Conservation (phyloP, 2,329 filamentous ascomycete genomes). For the Massarina eburnea region DNA sequence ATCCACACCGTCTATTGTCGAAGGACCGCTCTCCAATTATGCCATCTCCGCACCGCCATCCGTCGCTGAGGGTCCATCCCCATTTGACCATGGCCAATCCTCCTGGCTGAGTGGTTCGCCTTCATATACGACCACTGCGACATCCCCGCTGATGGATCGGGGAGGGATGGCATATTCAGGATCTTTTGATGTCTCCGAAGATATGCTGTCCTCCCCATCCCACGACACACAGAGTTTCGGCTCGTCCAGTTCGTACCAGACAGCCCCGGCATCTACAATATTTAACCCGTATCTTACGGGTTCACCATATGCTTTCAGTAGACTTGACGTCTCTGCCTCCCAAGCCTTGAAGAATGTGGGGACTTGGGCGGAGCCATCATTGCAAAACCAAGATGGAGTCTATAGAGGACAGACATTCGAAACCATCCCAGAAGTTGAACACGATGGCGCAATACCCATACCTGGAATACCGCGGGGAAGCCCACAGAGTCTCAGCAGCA, state of each 20-base stretch:
- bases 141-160: conserved; percentile 26
- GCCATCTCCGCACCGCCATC: conserved; percentile 32
- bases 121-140: conserved; percentile 28
- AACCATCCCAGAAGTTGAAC: conserved; percentile 29
- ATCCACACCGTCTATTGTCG: conserved; percentile 25
- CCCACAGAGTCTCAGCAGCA: conserved; percentile 18
- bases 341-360: conserved; percentile 32
- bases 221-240: conserved; percentile 25
- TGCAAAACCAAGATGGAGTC: background rate
- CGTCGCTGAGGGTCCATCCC: conserved; percentile 26
- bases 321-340: conserved; percentile 30
- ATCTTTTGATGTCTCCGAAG: conserved; percentile 28
- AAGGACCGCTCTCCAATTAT: conserved; percentile 28
- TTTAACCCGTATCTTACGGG: conserved; percentile 34
- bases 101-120: conserved; percentile 24
- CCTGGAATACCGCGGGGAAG: conserved; percentile 31
- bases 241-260: conserved; percentile 21
- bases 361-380: conserved; percentile 31
- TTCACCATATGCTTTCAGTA: conserved; percentile 32
- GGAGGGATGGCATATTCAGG: conserved; percentile 20
- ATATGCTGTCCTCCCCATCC: conserved; percentile 21
- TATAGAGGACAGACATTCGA: conserved; percentile 15
- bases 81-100: conserved; percentile 23
- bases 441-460: conserved; percentile 27
- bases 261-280: conserved; percentile 18